A percentile compares a stretch with the other conserved stretches of the same genome.
Evolutionary conservation across 1,284 basidiomycete species (phyloP).

Genomic region (Exobasidium cylindrosporum): DNA sequence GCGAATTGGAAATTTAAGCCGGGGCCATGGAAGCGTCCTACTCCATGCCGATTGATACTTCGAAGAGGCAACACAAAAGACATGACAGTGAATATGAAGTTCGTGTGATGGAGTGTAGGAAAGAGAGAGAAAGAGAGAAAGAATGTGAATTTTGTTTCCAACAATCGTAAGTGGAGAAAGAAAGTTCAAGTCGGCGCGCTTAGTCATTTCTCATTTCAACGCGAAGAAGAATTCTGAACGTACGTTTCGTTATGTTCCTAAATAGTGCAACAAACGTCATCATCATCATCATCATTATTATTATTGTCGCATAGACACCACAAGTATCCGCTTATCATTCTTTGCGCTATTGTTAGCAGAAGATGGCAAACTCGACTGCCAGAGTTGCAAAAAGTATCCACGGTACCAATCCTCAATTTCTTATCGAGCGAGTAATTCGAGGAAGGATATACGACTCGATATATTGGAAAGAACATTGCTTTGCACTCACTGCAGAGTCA

Average conservation of each 20-base stretch:
- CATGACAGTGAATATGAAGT: too few relatives aligned
- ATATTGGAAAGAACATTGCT: constrained; percentile 82
- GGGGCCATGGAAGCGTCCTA: not conserved
- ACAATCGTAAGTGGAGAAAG: too few relatives aligned
- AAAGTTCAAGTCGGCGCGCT: too few relatives aligned
- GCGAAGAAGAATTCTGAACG: too few relatives aligned
- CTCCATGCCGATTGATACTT: not conserved
- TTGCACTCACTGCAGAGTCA: constrained; percentile 68
- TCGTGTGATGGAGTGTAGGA: too few relatives aligned
- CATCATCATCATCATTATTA: too few relatives aligned
- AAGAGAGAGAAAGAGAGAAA: not conserved
- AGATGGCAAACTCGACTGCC: constrained; percentile 80
- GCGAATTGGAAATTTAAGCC: not conserved
- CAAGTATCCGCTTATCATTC: too few relatives aligned
- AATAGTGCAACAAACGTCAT: too few relatives aligned
- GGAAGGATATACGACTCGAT: constrained; percentile 90
- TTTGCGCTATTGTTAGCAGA: not conserved
- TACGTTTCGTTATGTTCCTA: too few relatives aligned
- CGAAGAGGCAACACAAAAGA: not conserved
- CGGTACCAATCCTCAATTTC: constrained; percentile 81
- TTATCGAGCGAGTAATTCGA: constrained; percentile 94
- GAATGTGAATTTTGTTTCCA: not conserved
- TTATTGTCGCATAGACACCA: too few relatives aligned
- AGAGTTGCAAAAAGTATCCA: constrained; percentile 79
- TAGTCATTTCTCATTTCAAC: too few relatives aligned